Percentiles rank a stretch among this genome's conserved stretches.
Evolutionary conservation across 2,329 filamentous ascomycete genomes (phyloP).

Genomic region (Blastomyces silverae): DNA sequence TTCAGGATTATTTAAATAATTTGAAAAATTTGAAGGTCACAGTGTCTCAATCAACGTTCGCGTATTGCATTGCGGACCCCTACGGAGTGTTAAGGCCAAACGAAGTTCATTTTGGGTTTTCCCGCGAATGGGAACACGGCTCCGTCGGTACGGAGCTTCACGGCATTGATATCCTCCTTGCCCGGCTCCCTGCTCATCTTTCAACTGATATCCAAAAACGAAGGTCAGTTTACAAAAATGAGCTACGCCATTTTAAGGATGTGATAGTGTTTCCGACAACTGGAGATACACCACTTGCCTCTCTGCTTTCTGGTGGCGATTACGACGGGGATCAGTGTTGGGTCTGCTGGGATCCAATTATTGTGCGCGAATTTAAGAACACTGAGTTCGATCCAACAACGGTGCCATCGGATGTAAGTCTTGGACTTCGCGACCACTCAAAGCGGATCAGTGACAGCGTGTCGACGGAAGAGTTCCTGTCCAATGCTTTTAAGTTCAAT

Average conservation of each 20-base stretch:
- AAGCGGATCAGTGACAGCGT: slow-evolving; percentile 39
- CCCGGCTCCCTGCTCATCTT: slow-evolving; percentile 52
- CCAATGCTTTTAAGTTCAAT: slow-evolving; percentile 45
- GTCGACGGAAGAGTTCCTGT: slow-evolving; percentile 37
- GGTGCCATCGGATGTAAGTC: slow-evolving; percentile 35
- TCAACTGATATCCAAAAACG: slow-evolving; percentile 55
- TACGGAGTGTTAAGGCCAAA: slow-evolving; percentile 46
- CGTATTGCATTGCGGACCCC: slow-evolving; percentile 54
- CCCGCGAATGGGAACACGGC: slow-evolving; percentile 38
- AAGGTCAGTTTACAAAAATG: slow-evolving; percentile 43
- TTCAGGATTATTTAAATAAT: slow-evolving; percentile 39
- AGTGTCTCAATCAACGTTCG: slow-evolving; percentile 47
- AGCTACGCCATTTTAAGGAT: slow-evolving; percentile 51
- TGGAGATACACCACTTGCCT: slow-evolving; percentile 49
- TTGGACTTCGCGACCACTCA: slow-evolving; percentile 45
- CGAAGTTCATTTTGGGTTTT: slow-evolving; percentile 53
- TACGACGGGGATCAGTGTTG: slow-evolving; percentile 59
- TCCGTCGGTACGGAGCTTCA: slow-evolving; percentile 43
- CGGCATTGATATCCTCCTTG: slow-evolving; percentile 48
- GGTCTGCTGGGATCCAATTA: slow-evolving; percentile 52
- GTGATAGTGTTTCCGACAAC: slow-evolving; percentile 52
- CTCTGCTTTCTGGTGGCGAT: slow-evolving; percentile 58
- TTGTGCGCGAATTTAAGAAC: slow-evolving; percentile 50
- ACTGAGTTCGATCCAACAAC: slow-evolving; percentile 38
- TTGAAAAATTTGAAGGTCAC: slow-evolving; percentile 45